Conservation (phyloP, 1,284 basidiomycete species). For the Salmacisia buchloeana region DNA sequence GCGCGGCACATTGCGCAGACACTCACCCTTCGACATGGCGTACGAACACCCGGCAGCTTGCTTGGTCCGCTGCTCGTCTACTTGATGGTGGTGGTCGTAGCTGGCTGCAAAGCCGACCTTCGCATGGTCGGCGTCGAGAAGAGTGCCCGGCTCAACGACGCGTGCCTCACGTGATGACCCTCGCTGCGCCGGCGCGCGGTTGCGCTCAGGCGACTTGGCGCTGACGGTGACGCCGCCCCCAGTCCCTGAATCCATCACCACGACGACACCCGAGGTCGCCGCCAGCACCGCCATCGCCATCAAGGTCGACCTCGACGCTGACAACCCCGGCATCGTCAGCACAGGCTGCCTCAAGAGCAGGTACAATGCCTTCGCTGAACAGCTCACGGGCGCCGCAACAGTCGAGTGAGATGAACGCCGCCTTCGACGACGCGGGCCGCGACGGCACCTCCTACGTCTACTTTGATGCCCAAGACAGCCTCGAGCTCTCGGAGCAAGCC, state of each 20-base stretch:
- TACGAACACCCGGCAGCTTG: too few species aligned
- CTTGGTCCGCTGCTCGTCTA: not conserved
- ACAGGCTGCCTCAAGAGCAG: too few species aligned
- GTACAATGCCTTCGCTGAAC: too few species aligned
- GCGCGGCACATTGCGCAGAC: too few species aligned
- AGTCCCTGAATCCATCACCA: too few species aligned
- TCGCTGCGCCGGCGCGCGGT: not conserved
- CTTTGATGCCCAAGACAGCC: conserved; percentile 39
- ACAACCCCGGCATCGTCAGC: too few species aligned
- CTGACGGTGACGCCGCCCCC: too few species aligned
- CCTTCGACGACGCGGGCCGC: conserved; percentile 18
- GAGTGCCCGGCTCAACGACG: not conserved
- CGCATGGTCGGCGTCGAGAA: not conserved
- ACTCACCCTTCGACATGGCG: conserved; percentile 8
- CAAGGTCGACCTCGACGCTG: too few species aligned
- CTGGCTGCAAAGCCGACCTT: not conserved
- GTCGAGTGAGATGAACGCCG: conserved; percentile 16
- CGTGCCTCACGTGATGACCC: too few species aligned
- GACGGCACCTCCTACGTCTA: conserved; percentile 25
- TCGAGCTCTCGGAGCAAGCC: conserved; percentile 11
- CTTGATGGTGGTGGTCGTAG: not conserved
- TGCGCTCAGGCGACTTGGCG: not conserved
- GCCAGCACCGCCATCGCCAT: too few species aligned
- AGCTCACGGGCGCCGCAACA: not conserved
- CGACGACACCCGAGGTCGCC: too few species aligned